These are phyloP conservation scores for Septoria linicola DNA, from an alignment of 2,329 filamentous ascomycete genomes.

Conservation along the genomic window DNA sequence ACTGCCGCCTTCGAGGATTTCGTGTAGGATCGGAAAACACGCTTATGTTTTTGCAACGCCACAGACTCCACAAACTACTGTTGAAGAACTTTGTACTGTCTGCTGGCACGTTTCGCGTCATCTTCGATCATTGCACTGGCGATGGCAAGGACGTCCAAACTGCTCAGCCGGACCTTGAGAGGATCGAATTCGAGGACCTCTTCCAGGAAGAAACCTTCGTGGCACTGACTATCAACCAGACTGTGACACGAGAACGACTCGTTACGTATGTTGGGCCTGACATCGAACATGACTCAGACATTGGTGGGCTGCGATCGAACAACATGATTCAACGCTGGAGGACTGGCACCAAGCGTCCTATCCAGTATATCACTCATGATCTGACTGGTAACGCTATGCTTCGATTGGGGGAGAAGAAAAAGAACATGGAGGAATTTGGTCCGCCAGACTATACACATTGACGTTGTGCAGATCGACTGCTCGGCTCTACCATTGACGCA, in stretches of 20 bases:
- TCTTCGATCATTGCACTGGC: constrained; percentile 6
- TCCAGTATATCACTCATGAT: constrained; percentile 4
- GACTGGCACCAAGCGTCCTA: constrained; percentile 6
- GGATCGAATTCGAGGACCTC: constrained; percentile 6
- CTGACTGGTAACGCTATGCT: too few relatives aligned
- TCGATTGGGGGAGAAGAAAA: not conserved
- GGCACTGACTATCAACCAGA: not conserved
- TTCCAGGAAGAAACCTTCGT: not conserved
- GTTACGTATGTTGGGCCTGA: not conserved
- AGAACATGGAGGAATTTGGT: too few relatives aligned
- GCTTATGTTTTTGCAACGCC: constrained; percentile 1
- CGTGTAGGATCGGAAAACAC: constrained; percentile 5
- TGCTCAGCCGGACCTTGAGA: not conserved
- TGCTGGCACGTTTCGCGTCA: not conserved
- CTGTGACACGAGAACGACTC: not conserved
- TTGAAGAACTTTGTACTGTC: constrained; percentile 6
- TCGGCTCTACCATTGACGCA: too few relatives aligned
- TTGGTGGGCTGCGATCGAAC: not conserved
- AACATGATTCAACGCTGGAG: constrained; percentile 3
- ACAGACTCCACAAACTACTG: constrained; percentile 3
- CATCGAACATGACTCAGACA: constrained; percentile 2
- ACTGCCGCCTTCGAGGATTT: constrained; percentile 8
- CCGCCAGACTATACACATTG: too few relatives aligned
- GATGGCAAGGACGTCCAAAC: not conserved
- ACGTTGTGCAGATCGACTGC: too few relatives aligned